phyloP scores from a whole-genome alignment of 768 basidiomycete species.

The Lentinus tigrinus region DNA sequence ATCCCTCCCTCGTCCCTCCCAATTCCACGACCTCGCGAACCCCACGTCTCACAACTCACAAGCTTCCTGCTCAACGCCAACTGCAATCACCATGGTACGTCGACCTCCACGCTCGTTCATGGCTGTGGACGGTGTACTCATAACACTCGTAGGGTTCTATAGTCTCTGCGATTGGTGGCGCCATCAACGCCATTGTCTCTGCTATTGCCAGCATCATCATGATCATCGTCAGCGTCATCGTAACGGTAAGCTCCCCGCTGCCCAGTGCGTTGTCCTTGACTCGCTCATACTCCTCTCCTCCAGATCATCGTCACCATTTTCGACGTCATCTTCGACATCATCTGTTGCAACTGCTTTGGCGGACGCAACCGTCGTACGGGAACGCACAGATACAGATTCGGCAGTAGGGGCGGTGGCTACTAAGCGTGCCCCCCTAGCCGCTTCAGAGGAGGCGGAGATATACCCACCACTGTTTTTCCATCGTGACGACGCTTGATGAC shows the following conservation, averaged over 20 bases:
- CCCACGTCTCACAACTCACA: background rate
- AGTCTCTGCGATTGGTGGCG: constrained; percentile 63
- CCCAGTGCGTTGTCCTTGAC: background rate
- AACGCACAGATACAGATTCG: constrained; percentile 26
- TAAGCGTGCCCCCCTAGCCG: background rate
- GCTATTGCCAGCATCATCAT: constrained; percentile 60
- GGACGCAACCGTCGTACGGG: constrained; percentile 26
- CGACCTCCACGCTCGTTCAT: background rate
- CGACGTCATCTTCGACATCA: constrained; percentile 52
- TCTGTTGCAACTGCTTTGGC: constrained; percentile 40
- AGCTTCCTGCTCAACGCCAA: background rate
- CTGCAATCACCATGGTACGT: constrained; percentile 13
- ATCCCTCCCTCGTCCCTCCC: background rate
- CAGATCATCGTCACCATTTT: constrained; percentile 68
- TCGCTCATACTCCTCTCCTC: no score
- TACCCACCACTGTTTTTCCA: background rate
- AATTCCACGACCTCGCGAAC: constrained; percentile 5
- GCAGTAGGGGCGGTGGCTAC: constrained; percentile 11
- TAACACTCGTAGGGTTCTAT: constrained; percentile 48
- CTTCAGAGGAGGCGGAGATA: background rate
- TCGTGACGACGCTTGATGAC: background rate
- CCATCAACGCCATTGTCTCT: constrained; percentile 56
- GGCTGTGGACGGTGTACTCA: background rate
- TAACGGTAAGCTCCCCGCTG: no score
- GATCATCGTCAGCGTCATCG: constrained; percentile 59